phyloP scores from a whole-genome alignment of 2,329 filamentous ascomycete species.

The Cryoendolithus antarcticus region DNA sequence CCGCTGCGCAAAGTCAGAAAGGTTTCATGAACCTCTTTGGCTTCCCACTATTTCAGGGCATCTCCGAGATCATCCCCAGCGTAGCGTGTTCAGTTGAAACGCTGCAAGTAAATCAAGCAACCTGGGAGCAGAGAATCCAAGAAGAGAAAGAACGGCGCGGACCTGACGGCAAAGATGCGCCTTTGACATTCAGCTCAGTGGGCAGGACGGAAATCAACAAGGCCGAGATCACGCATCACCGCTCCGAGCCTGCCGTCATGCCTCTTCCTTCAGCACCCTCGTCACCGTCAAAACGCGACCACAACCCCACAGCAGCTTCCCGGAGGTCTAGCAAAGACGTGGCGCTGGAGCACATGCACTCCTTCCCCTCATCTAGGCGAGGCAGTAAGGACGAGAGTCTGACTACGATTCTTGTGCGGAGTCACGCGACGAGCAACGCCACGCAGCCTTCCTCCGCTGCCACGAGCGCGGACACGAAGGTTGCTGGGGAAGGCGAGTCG shows the following conservation, averaged over 20 bases:
- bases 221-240: conserved; percentile 15
- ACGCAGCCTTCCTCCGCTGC: conserved; percentile 23
- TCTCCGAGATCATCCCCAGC: conserved; percentile 72
- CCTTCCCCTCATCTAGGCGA: conserved; percentile 19
- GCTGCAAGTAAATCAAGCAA: conserved; percentile 60
- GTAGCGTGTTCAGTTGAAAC: conserved; percentile 78
- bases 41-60: conserved; percentile 76
- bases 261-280: conserved; percentile 11
- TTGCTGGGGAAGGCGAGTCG: not conserved
- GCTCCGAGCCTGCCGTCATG: conserved; percentile 17
- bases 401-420: conserved; percentile 23
- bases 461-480: conserved; percentile 14
- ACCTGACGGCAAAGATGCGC: conserved; percentile 11
- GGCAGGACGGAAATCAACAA: conserved; percentile 20
- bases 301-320: conserved; percentile 15
- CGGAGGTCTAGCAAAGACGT: conserved; percentile 26
- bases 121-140: conserved; percentile 59
- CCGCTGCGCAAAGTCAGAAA: conserved; percentile 76
- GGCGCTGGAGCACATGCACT: conserved; percentile 22
- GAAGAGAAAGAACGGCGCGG: conserved; percentile 44
- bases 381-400: conserved; percentile 25
- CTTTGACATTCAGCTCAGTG: conserved; percentile 22
- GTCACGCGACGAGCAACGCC: conserved; percentile 23
- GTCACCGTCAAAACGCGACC: conserved; percentile 11
- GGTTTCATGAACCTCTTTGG: conserved; percentile 97